Base-by-base conservation (phyloP, 2,329 filamentous ascomycete genomes). In the Cladobotryum protrusum region DNA sequence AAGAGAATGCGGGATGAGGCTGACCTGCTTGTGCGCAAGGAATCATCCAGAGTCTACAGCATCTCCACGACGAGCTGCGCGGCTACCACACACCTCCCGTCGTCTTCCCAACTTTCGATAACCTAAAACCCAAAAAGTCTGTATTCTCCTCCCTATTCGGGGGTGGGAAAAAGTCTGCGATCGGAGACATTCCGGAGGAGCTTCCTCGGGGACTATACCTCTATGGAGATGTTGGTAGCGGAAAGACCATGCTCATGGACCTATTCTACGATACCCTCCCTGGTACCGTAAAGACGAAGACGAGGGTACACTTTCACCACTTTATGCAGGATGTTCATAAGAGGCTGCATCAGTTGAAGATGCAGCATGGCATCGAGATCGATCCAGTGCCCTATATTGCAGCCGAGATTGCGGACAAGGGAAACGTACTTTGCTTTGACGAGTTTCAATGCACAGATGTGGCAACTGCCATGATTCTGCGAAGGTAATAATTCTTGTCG, bases 221-320 rank as follows among this genome's bases (percentile, higher is more conserved):
- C 67, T 96, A 88, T 62, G 93, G 93, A 52, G 93, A 99, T 66
- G 93, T 99, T 2, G 93, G 93, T 37, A 95, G 89, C 61, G 93
- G 93, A 54, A 99, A 99, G 77, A 99, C 93, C 2, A 99, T 99
- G 93, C 76, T 99, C 64, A 99, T 99, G 93, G 92, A 99, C 65
- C 75, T 99, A 45, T 96, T 97, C 68, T 96, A 91, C 72, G 91
- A 97, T 56, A 96, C 92, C 0, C 74, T 97, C 18, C 93, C 93
- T 0, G 67, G 74, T 14, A 85, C 86, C 52, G 90, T 97, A 56
- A 79, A 76, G 50, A 82, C 83, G 32, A 96, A 96, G 73, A 95
- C 86, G 43, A 80, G 93, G 43, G 96, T 99, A 62, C 93, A 99
- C 73, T 99, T 99, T 70, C 90, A 97, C 74, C 96, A 96, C 67